Conservation (phyloP, 495 filamentous ascomycete genomes). For the Ascobolus immersus region DNA sequence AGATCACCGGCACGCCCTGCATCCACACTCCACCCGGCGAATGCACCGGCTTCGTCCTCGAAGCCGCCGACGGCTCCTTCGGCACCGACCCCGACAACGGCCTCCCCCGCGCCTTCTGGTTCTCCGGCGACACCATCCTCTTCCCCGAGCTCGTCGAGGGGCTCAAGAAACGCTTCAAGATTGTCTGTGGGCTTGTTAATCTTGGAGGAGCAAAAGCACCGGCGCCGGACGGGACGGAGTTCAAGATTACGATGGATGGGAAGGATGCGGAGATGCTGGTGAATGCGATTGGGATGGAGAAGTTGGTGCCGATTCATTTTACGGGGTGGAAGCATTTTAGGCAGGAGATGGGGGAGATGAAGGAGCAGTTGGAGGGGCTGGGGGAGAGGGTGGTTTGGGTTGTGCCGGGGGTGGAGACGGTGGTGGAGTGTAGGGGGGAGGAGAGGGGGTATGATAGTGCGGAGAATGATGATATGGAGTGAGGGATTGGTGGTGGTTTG, state of each 20-base stretch:
- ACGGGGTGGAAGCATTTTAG: constrained; percentile 28
- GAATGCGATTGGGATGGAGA: constrained; percentile 21
- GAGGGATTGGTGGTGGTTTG: too few relatives aligned
- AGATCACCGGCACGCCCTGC: constrained; percentile 24
- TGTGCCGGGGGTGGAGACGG: too few relatives aligned
- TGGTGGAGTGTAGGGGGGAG: too few relatives aligned
- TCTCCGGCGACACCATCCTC: constrained; percentile 31
- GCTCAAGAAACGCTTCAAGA: constrained; percentile 16
- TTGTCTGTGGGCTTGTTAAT: constrained; percentile 19
- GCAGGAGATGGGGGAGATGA: constrained; percentile 15
- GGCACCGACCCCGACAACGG: constrained; percentile 23
- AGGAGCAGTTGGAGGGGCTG: too few relatives aligned
- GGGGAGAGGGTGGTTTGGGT: too few relatives aligned
- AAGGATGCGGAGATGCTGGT: constrained; percentile 21
- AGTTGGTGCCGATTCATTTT: constrained; percentile 28
- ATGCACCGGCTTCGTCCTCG: constrained; percentile 25
- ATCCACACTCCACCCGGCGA: constrained; percentile 24
- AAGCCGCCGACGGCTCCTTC: constrained; percentile 10
- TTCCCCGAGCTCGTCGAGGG: constrained; percentile 20
- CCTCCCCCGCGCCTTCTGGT: constrained; percentile 27
- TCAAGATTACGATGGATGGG: constrained; percentile 28
- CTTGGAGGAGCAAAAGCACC: constrained; percentile 16
- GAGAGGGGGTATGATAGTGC: too few relatives aligned
- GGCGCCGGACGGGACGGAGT: constrained; percentile 12
- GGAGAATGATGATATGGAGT: too few relatives aligned